phyloP scores from a whole-genome alignment of 768 basidiomycete species.

The Hericium coralloides region DNA sequence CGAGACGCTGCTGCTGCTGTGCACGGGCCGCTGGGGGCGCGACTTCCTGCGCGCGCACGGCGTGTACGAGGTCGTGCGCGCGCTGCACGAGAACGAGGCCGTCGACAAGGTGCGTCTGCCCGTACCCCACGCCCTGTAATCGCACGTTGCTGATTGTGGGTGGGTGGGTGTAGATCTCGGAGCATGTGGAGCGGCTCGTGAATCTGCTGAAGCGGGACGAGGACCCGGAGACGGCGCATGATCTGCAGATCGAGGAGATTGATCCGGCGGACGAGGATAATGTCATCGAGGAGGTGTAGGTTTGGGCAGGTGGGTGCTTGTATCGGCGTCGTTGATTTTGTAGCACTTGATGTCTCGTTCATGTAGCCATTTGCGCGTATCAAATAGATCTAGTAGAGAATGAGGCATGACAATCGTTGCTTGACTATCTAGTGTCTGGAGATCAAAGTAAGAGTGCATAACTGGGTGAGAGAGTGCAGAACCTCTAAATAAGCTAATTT shows the following conservation, averaged over 20 bases:
- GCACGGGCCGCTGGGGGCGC: slow-evolving; percentile 84
- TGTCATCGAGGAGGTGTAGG: slow-evolving; percentile 58
- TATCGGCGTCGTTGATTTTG: not conserved
- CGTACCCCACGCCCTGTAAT: not conserved
- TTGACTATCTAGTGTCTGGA: no score
- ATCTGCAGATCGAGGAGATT: slow-evolving; percentile 23
- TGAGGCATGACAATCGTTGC: no score
- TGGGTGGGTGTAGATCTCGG: slow-evolving; percentile 52
- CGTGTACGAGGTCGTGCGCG: slow-evolving; percentile 79
- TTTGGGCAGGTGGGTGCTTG: not conserved
- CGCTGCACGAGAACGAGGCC: slow-evolving; percentile 67
- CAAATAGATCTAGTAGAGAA: no score
- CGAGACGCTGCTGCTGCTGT: slow-evolving; percentile 85
- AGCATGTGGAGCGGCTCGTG: slow-evolving; percentile 84
- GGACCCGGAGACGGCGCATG: slow-evolving; percentile 36
- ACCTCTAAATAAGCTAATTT: no score
- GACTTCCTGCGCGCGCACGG: slow-evolving; percentile 73
- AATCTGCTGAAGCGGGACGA: slow-evolving; percentile 78
- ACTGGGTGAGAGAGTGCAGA: no score
- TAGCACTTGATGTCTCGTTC: no score
- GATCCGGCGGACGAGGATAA: slow-evolving; percentile 27
- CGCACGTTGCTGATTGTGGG: no score
- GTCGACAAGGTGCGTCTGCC: slow-evolving; percentile 59
- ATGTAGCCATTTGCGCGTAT: no score
- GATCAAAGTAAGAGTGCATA: no score